Conservation (phyloP, 1,284 basidiomycete species). For the Anthracocystis panici-leucophaei region DNA sequence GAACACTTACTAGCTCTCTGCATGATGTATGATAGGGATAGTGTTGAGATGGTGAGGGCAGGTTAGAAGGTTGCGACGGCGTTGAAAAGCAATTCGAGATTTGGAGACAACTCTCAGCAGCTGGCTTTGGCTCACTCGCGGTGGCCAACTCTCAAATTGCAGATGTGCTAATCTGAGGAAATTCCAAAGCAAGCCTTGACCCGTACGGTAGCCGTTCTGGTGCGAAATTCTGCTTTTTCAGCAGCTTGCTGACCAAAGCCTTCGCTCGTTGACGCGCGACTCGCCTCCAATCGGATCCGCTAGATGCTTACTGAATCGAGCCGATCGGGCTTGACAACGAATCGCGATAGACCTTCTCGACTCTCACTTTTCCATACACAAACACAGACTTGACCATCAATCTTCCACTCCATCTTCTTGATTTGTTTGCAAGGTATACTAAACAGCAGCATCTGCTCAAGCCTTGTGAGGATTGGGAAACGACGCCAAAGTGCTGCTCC, state of each 20-base stretch:
- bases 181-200: constrained; percentile 6
- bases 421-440: constrained; percentile 1
- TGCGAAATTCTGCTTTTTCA: constrained; percentile 10
- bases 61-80: background rate
- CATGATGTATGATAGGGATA: constrained; percentile 36
- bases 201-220: constrained; percentile 21
- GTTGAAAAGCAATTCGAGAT: constrained; percentile 6
- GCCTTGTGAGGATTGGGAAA: constrained; percentile 6
- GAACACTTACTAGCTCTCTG: constrained; percentile 47
- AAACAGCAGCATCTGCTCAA: background rate
- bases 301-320: background rate
- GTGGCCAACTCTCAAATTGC: constrained; percentile 2
- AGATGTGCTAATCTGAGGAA: constrained; percentile 34
- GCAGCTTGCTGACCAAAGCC: constrained; percentile 43
- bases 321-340: background rate
- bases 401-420: constrained; percentile 2
- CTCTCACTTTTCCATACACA: background rate
- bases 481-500: constrained; percentile 12
- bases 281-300: constrained; percentile 38
- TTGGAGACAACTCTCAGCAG: constrained; percentile 13
- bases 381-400: background rate
- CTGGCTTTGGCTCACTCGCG: background rate
- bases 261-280: constrained; percentile 19
- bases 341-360: background rate
- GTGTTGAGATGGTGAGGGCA: constrained; percentile 25